Percentiles rank a stretch among this genome's conserved stretches.
phyloP scores from a whole-genome alignment of 768 basidiomycete species.

The Rhizopogon vinicolor region DNA sequence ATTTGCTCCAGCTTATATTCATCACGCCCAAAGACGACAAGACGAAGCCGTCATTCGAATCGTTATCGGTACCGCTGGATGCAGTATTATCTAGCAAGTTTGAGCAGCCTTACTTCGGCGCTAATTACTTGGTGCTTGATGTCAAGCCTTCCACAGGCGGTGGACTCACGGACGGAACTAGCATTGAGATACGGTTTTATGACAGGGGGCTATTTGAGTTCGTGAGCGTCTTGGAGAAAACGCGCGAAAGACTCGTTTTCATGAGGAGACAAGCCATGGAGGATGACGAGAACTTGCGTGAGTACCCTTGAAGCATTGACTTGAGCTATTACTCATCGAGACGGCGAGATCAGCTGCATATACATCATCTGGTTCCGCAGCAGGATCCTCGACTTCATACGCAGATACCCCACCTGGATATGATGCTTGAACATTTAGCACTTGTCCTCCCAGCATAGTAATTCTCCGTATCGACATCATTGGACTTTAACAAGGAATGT shows the following conservation, averaged over 20 bases:
- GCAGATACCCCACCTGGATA: slow-evolving; percentile 26
- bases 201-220: slow-evolving; percentile 72
- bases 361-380: slow-evolving; percentile 18
- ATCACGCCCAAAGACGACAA: slow-evolving; percentile 29
- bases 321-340: background rate
- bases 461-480: background rate
- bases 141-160: slow-evolving; percentile 64
- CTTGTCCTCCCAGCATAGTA: background rate
- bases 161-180: slow-evolving; percentile 61
- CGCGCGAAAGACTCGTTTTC: slow-evolving; percentile 68
- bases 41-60: slow-evolving; percentile 29
- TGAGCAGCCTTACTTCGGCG: slow-evolving; percentile 69
- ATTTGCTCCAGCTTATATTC: slow-evolving; percentile 55
- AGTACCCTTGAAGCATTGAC: slow-evolving; percentile 8
- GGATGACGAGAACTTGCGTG: slow-evolving; percentile 28
- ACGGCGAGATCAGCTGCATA: slow-evolving; percentile 19
- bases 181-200: slow-evolving; percentile 62
- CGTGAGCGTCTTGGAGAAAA: slow-evolving; percentile 68
- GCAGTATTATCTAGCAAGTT: slow-evolving; percentile 66
- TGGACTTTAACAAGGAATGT: background rate
- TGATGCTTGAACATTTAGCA: slow-evolving; percentile 14
- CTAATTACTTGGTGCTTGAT: slow-evolving; percentile 64
- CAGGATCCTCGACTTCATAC: slow-evolving; percentile 11
- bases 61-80: slow-evolving; percentile 52
- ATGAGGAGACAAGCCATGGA: slow-evolving; percentile 56